Evolutionary conservation across 179 eudicot genomes (phyloP).

Genomic region (Drosera spatulata): DNA sequence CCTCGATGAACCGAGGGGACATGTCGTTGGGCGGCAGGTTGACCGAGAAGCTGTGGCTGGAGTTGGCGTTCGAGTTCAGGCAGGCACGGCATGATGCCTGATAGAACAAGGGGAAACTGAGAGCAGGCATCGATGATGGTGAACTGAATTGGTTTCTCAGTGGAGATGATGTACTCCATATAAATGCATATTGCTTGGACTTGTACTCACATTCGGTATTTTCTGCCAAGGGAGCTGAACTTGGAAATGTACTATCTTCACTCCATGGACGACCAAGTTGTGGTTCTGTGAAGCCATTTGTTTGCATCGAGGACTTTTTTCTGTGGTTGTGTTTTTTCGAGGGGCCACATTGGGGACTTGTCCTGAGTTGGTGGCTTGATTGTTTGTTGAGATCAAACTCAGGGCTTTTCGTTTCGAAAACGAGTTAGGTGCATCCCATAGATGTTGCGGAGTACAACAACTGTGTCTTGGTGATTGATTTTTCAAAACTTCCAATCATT

Average conservation of each 20-base stretch:
- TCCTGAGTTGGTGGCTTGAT: too few species aligned
- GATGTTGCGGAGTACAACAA: too few species aligned
- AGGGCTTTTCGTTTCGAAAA: too few species aligned
- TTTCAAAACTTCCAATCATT: too few species aligned
- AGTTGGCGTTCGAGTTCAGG: not conserved
- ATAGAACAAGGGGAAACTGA: not conserved
- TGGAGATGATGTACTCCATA: not conserved
- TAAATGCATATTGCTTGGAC: too few species aligned
- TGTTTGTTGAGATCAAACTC: too few species aligned
- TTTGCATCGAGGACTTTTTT: not conserved
- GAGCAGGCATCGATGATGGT: not conserved
- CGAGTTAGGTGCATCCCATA: too few species aligned
- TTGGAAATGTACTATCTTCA: not conserved
- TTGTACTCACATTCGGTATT: too few species aligned
- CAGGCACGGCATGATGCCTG: not conserved
- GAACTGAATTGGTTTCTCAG: not conserved
- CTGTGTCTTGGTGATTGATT: too few species aligned
- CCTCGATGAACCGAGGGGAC: slow-evolving; percentile 5
- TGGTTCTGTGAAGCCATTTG: not conserved
- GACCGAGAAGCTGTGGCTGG: not conserved
- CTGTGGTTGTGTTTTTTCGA: not conserved
- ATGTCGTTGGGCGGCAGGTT: slow-evolving; percentile 4
- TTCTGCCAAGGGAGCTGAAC: too few species aligned
- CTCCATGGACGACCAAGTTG: not conserved
- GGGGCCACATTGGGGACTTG: not conserved